A percentile compares a stretch with the other conserved stretches of the same genome.
Conservation (phyloP, 805 yeast species). For the Candida sphagnicola region DNA sequence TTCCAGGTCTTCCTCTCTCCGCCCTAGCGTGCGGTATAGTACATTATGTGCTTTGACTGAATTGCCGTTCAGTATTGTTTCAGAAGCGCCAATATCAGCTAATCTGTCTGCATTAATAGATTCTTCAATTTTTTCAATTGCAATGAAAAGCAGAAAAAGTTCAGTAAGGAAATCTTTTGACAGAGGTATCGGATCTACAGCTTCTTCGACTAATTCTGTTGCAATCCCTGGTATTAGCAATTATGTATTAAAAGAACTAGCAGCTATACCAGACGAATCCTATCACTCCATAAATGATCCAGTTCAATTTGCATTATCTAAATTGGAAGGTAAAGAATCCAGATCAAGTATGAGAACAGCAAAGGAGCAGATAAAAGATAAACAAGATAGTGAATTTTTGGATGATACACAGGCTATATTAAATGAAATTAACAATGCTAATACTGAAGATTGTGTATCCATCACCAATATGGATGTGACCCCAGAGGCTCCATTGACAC, state of each 20-base stretch:
- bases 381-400: conserved; percentile 3
- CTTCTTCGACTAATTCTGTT: conserved; percentile 27
- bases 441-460: conserved; percentile 31
- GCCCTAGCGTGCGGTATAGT: conserved; percentile 33
- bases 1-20: conserved; percentile 21
- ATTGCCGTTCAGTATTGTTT: conserved; percentile 28
- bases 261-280: conserved; percentile 80
- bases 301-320: conserved; percentile 65
- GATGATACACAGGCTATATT: conserved; percentile 33
- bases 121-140: conserved; percentile 33
- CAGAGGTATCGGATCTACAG: conserved; percentile 6
- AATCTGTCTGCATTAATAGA: conserved; percentile 24
- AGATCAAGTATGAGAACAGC: conserved; percentile 8
- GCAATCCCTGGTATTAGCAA: conserved; percentile 54
- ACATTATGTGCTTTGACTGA: conserved; percentile 37
- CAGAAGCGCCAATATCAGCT: conserved; percentile 13
- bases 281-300: conserved; percentile 63
- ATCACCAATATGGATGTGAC: conserved; percentile 12
- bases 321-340: conserved; percentile 64
- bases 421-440: conserved; percentile 36
- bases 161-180: conserved; percentile 11
- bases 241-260: conserved; percentile 52
- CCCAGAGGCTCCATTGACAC: conserved; percentile 29
- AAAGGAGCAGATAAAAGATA: conserved; percentile 3
- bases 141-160: conserved; percentile 16